phyloP scores from a whole-genome alignment of 768 basidiomycete genomes.

The Boletus speciosus region DNA sequence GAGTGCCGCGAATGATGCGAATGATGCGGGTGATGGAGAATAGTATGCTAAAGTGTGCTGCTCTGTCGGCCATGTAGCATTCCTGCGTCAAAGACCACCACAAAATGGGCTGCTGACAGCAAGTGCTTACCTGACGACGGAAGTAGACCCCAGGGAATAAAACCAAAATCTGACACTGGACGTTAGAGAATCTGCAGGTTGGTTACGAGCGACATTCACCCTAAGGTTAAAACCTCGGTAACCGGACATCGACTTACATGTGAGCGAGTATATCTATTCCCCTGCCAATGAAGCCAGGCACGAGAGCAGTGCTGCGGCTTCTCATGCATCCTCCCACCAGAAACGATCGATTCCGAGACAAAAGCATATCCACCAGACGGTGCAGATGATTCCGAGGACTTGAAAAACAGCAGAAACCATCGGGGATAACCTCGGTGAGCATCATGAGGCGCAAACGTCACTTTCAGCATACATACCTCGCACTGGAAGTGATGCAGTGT shows the following conservation, averaged over 20 bases:
- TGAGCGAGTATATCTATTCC: constrained; percentile 1
- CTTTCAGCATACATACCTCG: constrained; percentile 1
- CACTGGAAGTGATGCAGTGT: not conserved
- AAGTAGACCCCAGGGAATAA: constrained; percentile 3
- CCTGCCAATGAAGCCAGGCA: constrained; percentile 5
- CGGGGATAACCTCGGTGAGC: not conserved
- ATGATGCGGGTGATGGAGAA: constrained; percentile 17
- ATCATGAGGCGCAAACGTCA: not conserved
- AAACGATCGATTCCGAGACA: constrained; percentile 13
- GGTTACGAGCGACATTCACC: not conserved
- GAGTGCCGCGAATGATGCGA: not conserved
- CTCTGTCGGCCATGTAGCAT: not conserved
- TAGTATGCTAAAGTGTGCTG: constrained; percentile 13
- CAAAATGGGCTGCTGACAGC: not conserved
- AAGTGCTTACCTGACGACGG: not conserved
- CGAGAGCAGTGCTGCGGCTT: constrained; percentile 3
- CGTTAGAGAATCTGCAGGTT: not conserved
- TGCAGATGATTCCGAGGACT: constrained; percentile 6
- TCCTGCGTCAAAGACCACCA: not conserved
- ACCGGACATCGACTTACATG: not conserved
- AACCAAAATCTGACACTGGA: constrained; percentile 4
- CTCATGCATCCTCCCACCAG: constrained; percentile 22
- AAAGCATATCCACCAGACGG: constrained; percentile 11
- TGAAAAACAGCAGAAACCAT: not conserved
- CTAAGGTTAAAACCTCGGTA: not conserved